Conservation (phyloP, 2,329 filamentous ascomycete genomes). For the Zalaria obscura region DNA sequence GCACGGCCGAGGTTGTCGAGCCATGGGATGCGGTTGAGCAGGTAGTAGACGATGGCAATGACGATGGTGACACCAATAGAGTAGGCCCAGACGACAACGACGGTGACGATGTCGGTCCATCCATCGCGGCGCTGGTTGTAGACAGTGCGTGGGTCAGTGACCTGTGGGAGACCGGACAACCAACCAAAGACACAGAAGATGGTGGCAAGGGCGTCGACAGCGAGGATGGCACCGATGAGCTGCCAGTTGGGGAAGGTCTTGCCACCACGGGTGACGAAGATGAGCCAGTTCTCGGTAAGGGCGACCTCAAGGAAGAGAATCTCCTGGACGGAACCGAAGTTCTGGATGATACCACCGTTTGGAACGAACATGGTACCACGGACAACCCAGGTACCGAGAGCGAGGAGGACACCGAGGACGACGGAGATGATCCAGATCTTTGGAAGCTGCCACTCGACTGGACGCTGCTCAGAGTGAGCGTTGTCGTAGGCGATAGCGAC, state of each 20-base stretch:
- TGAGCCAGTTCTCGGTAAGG: constrained; percentile 40
- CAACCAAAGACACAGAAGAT: constrained; percentile 65
- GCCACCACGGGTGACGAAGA: constrained; percentile 44
- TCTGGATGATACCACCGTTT: constrained; percentile 60
- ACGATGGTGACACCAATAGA: constrained; percentile 53
- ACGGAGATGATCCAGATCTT: constrained; percentile 71
- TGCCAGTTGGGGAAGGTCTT: constrained; percentile 65
- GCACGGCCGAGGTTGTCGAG: constrained; percentile 50
- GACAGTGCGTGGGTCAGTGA: constrained; percentile 24
- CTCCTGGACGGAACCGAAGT: constrained; percentile 60
- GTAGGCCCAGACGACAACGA: constrained; percentile 51
- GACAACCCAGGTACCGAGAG: constrained; percentile 57
- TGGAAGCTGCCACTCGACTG: constrained; percentile 67
- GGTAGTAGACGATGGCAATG: constrained; percentile 50
- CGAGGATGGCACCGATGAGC: constrained; percentile 54
- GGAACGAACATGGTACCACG: constrained; percentile 55
- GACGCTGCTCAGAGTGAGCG: constrained; percentile 59
- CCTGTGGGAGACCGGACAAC: constrained; percentile 41
- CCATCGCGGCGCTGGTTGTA: constrained; percentile 24
- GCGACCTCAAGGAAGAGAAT: constrained; percentile 43
- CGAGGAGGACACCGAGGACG: constrained; percentile 53
- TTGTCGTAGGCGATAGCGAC: constrained; percentile 70
- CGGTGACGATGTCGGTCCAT: constrained; percentile 48
- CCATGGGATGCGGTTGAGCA: constrained; percentile 44
- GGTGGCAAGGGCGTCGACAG: constrained; percentile 57